Conservation (phyloP, 805 yeast genomes). For the Citeromyces matritensis region DNA sequence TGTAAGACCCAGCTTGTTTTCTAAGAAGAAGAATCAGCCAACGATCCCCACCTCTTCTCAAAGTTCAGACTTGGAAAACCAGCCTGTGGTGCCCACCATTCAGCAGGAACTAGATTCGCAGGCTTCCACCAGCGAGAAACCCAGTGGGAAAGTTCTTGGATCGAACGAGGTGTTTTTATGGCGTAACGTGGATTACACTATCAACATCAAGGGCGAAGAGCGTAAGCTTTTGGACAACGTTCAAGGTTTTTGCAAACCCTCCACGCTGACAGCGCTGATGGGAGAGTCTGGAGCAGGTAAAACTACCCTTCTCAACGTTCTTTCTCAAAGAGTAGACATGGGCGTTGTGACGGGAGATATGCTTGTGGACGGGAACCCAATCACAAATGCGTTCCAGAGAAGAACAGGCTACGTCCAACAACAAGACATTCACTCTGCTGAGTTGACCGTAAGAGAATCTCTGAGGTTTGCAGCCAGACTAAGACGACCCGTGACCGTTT, state of each 20-base stretch:
- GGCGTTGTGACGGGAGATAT: conserved; percentile 34
- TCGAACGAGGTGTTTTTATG: conserved; percentile 6
- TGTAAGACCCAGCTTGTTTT: conserved; percentile 1
- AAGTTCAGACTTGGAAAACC: background rate
- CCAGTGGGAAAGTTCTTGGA: conserved; percentile 2
- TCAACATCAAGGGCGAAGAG: conserved; percentile 9
- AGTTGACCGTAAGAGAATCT: conserved; percentile 31
- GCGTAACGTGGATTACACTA: conserved; percentile 10
- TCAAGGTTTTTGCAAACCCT: conserved; percentile 17
- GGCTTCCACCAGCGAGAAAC: background rate
- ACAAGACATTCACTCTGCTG: conserved; percentile 30
- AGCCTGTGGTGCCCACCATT: background rate
- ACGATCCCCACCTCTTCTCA: conserved; percentile 1
- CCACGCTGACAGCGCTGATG: conserved; percentile 27
- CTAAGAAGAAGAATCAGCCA: conserved; percentile 12
- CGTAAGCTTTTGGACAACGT: conserved; percentile 11
- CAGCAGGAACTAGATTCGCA: conserved; percentile 1
- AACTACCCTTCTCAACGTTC: conserved; percentile 29
- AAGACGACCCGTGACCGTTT: conserved; percentile 19
- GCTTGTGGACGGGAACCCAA: conserved; percentile 27
- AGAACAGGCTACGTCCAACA: conserved; percentile 37
- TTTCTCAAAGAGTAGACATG: conserved; percentile 26
- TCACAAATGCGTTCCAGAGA: conserved; percentile 24
- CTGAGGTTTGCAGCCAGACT: conserved; percentile 24
- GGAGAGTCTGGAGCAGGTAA: conserved; percentile 36